Evolutionary conservation across 2,329 filamentous ascomycete species (phyloP).

Genomic region (Apiospora sp.): DNA sequence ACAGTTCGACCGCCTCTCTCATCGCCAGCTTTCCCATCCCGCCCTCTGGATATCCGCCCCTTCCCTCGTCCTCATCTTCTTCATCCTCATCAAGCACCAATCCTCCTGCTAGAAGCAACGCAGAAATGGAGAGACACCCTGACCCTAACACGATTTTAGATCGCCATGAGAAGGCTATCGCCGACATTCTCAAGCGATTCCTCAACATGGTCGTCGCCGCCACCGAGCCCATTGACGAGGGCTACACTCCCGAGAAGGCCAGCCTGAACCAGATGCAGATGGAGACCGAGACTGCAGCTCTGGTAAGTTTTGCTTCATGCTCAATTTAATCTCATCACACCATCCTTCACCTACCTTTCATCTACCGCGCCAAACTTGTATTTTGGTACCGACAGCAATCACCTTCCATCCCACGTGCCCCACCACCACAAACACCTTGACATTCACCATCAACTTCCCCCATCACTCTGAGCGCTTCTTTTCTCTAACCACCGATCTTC

Average conservation of each 20-base stretch:
- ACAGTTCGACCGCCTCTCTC: neutral
- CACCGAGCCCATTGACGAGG: constrained; percentile 45
- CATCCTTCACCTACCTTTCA: constrained; percentile 3
- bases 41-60: neutral
- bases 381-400: too few relatives aligned
- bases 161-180: constrained; percentile 53
- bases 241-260: constrained; percentile 47
- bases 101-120: too few relatives aligned
- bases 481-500: neutral
- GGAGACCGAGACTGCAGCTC: constrained; percentile 46
- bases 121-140: constrained; percentile 23
- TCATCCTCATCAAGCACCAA: neutral
- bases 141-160: constrained; percentile 44
- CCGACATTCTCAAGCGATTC: constrained; percentile 54
- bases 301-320: constrained; percentile 40
- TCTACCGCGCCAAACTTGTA: neutral
- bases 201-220: constrained; percentile 51
- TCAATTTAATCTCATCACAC: neutral
- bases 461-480: neutral
- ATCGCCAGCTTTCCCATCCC: neutral
- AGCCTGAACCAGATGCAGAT: constrained; percentile 50
- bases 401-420: too few relatives aligned
- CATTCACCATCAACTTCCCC: neutral
- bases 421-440: neutral
- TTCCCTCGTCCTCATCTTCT: neutral